A percentile compares a stretch with the other conserved stretches of the same genome.
Conservation (phyloP, 2,329 filamentous ascomycete genomes). For the Sarocladium brachiariae region DNA sequence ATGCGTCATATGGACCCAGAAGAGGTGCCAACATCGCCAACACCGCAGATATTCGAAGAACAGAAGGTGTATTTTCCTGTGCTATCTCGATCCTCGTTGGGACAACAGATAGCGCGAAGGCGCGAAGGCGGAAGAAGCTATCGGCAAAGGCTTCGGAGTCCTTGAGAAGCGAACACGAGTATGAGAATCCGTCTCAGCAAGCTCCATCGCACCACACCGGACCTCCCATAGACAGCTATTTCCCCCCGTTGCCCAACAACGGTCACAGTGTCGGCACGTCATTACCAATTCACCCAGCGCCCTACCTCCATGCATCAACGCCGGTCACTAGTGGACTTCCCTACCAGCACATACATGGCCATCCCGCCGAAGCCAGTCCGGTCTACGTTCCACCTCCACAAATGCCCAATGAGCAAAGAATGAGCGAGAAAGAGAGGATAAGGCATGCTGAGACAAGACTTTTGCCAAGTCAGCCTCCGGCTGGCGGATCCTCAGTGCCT, state of each 20-base stretch:
- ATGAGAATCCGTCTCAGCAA: not conserved
- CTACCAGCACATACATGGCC: conserved; percentile 10
- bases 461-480: conserved; percentile 67
- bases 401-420: conserved; percentile 49
- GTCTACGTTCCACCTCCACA: conserved; percentile 55
- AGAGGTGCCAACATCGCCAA: conserved; percentile 65
- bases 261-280: conserved; percentile 12
- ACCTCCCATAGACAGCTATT: conserved; percentile 15
- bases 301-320: not conserved
- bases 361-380: conserved; percentile 25
- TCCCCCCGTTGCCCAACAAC: conserved; percentile 26
- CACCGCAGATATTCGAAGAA: conserved; percentile 76
- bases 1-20: conserved; percentile 23
- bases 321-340: conserved; percentile 9
- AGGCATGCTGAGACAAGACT: conserved; percentile 71
- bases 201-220: conserved; percentile 9
- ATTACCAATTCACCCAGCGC: conserved; percentile 9
- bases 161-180: conserved; percentile 26
- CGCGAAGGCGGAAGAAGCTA: not conserved
- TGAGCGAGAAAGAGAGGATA: conserved; percentile 78
- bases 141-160: conserved; percentile 1
- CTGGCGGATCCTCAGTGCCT: conserved; percentile 29
- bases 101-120: conserved; percentile 53
- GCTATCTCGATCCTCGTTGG: conserved; percentile 84
- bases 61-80: conserved; percentile 86